Conservation (phyloP, 169 alveolate species). For the Perkinsus marinus region DNA sequence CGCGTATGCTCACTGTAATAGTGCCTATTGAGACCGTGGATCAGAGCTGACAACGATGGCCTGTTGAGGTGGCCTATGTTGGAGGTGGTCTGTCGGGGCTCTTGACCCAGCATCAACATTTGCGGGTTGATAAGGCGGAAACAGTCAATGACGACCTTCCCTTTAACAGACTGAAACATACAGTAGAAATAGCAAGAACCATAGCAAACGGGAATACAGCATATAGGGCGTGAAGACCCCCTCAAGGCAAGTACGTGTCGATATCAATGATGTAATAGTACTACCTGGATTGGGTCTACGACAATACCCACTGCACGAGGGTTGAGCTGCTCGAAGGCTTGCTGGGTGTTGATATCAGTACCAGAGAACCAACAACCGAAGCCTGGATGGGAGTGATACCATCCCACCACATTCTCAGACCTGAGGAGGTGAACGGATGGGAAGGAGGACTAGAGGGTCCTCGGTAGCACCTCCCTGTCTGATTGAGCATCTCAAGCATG, state of each 20-base stretch:
- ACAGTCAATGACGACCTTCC: constrained; percentile 96
- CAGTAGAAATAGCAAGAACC: no score
- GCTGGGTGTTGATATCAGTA: constrained; percentile 94
- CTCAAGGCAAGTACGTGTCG: no score
- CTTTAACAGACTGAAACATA: constrained; percentile 66
- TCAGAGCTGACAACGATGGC: constrained; percentile 78
- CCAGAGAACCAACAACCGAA: constrained; percentile 97
- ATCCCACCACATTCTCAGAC: constrained; percentile 77
- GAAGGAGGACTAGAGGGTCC: constrained; percentile 1
- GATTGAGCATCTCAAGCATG: constrained; percentile 95
- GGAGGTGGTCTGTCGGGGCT: constrained; percentile 98
- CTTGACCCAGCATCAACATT: constrained; percentile 80
- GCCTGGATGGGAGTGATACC: constrained; percentile 99
- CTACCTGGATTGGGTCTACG: constrained; percentile 92
- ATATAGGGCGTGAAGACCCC: no score
- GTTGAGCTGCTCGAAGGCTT: constrained; percentile 93
- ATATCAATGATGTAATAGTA: background rate
- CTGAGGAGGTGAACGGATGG: background rate
- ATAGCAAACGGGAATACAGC: no score
- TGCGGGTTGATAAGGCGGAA: constrained; percentile 93
- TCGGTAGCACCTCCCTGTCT: constrained; percentile 90
- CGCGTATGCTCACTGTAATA: constrained; percentile 65
- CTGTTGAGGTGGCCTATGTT: constrained; percentile 84
- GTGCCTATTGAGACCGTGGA: constrained; percentile 87
- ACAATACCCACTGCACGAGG: constrained; percentile 98